phyloP scores from a whole-genome alignment of 2,329 filamentous ascomycete genomes.

The Magnaporthiopsis rhizophila region DNA sequence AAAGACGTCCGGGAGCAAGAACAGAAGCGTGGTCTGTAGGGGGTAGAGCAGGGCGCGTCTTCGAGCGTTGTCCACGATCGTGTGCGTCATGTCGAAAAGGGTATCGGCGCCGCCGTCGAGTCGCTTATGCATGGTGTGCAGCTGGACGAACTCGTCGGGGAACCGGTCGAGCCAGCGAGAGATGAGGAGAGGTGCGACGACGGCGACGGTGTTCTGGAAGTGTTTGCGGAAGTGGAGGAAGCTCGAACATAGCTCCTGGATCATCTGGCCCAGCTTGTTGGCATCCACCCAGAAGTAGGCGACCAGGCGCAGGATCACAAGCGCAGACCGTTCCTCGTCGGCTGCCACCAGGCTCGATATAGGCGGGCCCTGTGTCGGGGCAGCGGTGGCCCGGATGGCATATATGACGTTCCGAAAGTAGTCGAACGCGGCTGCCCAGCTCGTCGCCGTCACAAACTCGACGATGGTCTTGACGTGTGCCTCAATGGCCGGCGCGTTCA shows the following conservation, averaged over 20 bases:
- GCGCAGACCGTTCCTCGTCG: conserved; percentile 43
- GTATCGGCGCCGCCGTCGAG: conserved; percentile 60
- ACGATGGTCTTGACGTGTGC: conserved; percentile 46
- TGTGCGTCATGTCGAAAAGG: conserved; percentile 61
- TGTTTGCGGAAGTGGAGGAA: conserved; percentile 58
- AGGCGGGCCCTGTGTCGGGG: conserved; percentile 25
- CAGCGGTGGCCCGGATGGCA: conserved; percentile 32
- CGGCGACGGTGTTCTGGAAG: conserved; percentile 56
- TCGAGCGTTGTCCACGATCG: conserved; percentile 48
- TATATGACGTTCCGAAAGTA: conserved; percentile 47
- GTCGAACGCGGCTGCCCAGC: conserved; percentile 52
- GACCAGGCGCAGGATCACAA: conserved; percentile 50
- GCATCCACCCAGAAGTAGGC: conserved; percentile 58
- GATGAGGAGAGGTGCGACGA: conserved; percentile 55
- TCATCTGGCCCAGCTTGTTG: conserved; percentile 50
- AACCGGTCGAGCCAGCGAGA: conserved; percentile 58
- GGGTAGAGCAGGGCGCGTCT: conserved; percentile 50
- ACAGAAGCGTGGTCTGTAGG: conserved; percentile 53
- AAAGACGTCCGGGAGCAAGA: conserved; percentile 61
- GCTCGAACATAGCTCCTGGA: conserved; percentile 59
- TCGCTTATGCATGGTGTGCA: conserved; percentile 52
- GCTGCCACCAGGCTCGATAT: conserved; percentile 28
- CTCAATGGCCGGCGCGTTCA: conserved; percentile 41
- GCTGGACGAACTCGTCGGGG: conserved; percentile 55
- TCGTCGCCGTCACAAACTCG: conserved; percentile 58